These are phyloP conservation scores for Schwanniomyces sp. DNA, from an alignment of 805 yeast species.

Conservation along the genomic window DNA sequence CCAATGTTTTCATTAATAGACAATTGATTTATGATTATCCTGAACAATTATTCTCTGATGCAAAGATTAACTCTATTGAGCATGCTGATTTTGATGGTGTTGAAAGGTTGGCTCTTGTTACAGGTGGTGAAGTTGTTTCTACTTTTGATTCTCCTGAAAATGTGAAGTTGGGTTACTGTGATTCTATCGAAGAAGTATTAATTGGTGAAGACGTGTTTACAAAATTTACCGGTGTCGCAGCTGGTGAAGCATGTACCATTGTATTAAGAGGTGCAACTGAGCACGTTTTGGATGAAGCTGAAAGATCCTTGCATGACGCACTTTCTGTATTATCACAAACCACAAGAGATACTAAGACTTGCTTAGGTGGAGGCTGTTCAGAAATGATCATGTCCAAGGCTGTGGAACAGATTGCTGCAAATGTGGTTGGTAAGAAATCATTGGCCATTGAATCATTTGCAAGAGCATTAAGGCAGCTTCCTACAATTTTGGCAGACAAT, in stretches of 20 bases:
- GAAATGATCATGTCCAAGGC: slow-evolving; percentile 93
- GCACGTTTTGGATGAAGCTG: slow-evolving; percentile 48
- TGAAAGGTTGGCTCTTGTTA: slow-evolving; percentile 91
- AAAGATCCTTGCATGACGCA: slow-evolving; percentile 81
- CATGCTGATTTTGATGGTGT: slow-evolving; percentile 99
- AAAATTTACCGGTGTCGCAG: slow-evolving; percentile 92
- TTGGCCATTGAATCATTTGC: slow-evolving; percentile 95
- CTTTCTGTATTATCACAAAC: slow-evolving; percentile 93
- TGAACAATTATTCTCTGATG: slow-evolving; percentile 88
- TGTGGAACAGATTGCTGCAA: slow-evolving; percentile 89
- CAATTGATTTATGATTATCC: slow-evolving; percentile 98
- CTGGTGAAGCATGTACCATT: slow-evolving; percentile 94
- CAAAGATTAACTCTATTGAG: slow-evolving; percentile 87
- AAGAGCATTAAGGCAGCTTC: slow-evolving; percentile 89
- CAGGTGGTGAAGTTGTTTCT: slow-evolving; percentile 98
- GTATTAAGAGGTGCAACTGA: slow-evolving; percentile 69
- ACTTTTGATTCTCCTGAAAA: slow-evolving; percentile 91
- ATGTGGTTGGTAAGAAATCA: slow-evolving; percentile 88
- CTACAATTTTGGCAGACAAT: slow-evolving; percentile 93
- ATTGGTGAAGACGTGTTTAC: slow-evolving; percentile 92
- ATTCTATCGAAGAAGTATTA: slow-evolving; percentile 82
- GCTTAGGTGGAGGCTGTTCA: slow-evolving; percentile 92
- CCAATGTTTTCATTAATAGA: slow-evolving; percentile 90
- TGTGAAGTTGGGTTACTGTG: slow-evolving; percentile 86
- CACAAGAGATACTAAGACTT: slow-evolving; percentile 86